Conservation (phyloP, 306 rosid species). For the Cercis canadensis region DNA sequence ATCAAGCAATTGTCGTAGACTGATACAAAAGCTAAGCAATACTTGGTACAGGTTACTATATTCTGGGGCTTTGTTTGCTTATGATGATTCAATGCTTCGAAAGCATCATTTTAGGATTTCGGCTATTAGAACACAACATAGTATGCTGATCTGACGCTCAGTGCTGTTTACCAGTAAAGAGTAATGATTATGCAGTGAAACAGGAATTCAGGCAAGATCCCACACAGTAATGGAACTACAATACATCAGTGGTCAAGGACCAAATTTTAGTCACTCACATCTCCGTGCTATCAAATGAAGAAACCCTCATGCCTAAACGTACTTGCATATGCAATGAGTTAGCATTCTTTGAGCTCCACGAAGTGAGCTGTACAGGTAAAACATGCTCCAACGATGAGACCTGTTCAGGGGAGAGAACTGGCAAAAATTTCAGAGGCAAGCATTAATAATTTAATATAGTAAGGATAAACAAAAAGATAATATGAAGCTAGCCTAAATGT, state of each 20-base stretch:
- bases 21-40: constrained; percentile 4
- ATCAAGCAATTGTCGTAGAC: constrained; percentile 29
- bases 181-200: constrained; percentile 17
- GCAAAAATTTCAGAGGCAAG: constrained; percentile 58
- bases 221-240: background rate
- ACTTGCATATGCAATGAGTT: constrained; percentile 49
- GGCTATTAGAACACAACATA: constrained; percentile 17
- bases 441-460: constrained; percentile 32
- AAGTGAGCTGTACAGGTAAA: constrained; percentile 61
- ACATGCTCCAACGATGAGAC: constrained; percentile 81
- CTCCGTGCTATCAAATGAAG: constrained; percentile 68
- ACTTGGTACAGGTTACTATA: background rate
- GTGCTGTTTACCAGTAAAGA: no score
- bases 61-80: constrained; percentile 8
- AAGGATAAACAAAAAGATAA: constrained; percentile 3
- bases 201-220: constrained; percentile 29
- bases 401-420: constrained; percentile 90
- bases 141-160: no score
- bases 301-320: constrained; percentile 72
- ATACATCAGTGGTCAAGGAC: no score
- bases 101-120: constrained; percentile 19
- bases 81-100: background rate
- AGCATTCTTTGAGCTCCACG: constrained; percentile 58
- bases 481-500: background rate
- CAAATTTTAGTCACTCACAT: constrained; percentile 61